Conservation (phyloP, 805 yeast species). For the Isabelozyma heimii region DNA sequence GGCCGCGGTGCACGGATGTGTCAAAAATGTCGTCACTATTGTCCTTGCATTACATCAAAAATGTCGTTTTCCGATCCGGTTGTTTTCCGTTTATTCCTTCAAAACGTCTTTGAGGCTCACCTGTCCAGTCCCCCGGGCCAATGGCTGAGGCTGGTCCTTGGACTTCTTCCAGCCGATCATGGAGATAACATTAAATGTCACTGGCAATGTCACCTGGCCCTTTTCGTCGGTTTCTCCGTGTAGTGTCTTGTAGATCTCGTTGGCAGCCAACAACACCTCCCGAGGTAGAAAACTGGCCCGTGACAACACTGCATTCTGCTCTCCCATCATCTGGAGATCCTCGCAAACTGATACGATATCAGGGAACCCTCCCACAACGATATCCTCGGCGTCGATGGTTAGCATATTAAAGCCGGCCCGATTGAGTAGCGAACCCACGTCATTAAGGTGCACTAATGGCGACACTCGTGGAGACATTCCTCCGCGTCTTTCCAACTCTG, state of each 20-base stretch:
- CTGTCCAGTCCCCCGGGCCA: slow-evolving; percentile 69
- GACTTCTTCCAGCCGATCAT: slow-evolving; percentile 90
- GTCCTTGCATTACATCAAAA: too few relatives aligned
- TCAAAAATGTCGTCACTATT: too few relatives aligned
- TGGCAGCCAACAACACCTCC: slow-evolving; percentile 72
- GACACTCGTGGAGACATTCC: slow-evolving; percentile 80
- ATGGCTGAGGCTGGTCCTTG: slow-evolving; percentile 66
- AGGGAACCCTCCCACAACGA: slow-evolving; percentile 73
- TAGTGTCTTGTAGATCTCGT: slow-evolving; percentile 66
- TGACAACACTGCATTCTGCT: slow-evolving; percentile 67
- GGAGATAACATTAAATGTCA: slow-evolving; percentile 72
- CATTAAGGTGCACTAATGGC: slow-evolving; percentile 76
- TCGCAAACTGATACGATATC: slow-evolving; percentile 62
- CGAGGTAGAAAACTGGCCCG: slow-evolving; percentile 38
- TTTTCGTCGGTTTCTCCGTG: slow-evolving; percentile 61
- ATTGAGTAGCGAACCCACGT: slow-evolving; percentile 69
- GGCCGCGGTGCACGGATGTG: neutral
- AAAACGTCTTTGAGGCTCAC: slow-evolving; percentile 65
- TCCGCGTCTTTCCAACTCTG: slow-evolving; percentile 76
- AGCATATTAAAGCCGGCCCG: slow-evolving; percentile 76
- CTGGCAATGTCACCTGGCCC: slow-evolving; percentile 57
- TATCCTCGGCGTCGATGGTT: slow-evolving; percentile 82
- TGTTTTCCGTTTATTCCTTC: slow-evolving; percentile 4
- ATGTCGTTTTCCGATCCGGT: too few relatives aligned
- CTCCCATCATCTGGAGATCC: slow-evolving; percentile 82